Evolutionary conservation across 2,329 filamentous ascomycete species (phyloP), one percentile per base, ranked within the genome.

Genomic region (Berkeleyomyces rouxiae): DNA sequence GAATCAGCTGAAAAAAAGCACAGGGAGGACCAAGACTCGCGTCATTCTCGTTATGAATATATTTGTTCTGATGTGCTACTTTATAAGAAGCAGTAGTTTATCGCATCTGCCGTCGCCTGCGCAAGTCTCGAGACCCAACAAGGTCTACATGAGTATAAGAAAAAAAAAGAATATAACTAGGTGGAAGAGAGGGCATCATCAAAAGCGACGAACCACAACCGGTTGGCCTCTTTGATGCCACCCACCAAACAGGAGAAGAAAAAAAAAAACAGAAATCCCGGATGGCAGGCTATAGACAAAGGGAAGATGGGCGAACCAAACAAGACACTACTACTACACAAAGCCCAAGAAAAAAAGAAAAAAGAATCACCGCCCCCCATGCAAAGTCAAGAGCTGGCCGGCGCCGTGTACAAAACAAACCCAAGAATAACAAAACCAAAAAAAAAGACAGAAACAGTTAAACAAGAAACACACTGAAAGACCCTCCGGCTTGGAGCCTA

Each of bases 31-130:
- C 23, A 23, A 23, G 23, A 23, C 42, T 23, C 11, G 31, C 6
- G 16, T 7, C 23, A 13, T 42, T 58, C 36, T 37, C 23, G 55
- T 58, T 31, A 58, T 58, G 16, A 59, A 37, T 59, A 37, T 36
- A n/a, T 46, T 33, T 59, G 44, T 39, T 13, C 2, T 57, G 51
- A 49, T 59, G 13, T 59, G 42, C 36, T 46, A 23, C 23, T 23
- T 23, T 23, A 59, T 47, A 59, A 59, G 58, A 59, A 59, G 58
- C 42, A 46, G 58, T 39, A 43, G 43, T 46, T 59, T 47, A 11
- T 57, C 9, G 46, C 33, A 51, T 61, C 46, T 43, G 44, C 60
- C 37, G 60, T 57, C 49, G 60, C 60, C 49, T 53, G 60, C 49
- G 60, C 40, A 53, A 55, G 33, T 55, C 37, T 53, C 23, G 40